These are phyloP conservation scores for Phytophthora sp. DNA, from an alignment of 352 stramenopile genomes.

Conservation along the genomic window DNA sequence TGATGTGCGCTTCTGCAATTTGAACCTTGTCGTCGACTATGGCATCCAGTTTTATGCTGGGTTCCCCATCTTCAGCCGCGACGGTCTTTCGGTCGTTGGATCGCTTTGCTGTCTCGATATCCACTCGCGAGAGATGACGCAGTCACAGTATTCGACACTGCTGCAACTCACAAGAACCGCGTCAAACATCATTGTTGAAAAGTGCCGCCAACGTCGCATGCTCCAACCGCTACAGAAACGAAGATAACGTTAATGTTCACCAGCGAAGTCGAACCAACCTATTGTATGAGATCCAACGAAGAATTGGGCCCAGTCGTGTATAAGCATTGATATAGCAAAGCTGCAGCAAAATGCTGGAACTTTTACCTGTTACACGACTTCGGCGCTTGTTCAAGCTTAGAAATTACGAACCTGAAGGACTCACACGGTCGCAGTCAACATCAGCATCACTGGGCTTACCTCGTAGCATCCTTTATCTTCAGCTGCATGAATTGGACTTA, in stretches of 20 bases:
- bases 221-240: slow-evolving; percentile 10
- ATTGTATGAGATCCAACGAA: too few relatives aligned
- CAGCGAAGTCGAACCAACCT: too few relatives aligned
- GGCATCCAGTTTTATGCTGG: slow-evolving; percentile 40
- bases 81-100: slow-evolving; percentile 1
- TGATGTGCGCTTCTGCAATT: slow-evolving; percentile 57
- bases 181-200: slow-evolving; percentile 14
- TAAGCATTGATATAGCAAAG: too few relatives aligned
- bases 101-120: slow-evolving; percentile 12
- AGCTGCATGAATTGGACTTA: neutral
- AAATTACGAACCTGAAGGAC: neutral
- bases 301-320: too few relatives aligned
- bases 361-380: neutral
- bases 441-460: neutral
- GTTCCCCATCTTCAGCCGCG: slow-evolving; percentile 34
- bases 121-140: slow-evolving; percentile 32
- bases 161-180: slow-evolving; percentile 28
- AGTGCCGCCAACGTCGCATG: slow-evolving; percentile 2
- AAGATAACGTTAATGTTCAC: neutral
- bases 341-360: too few relatives aligned
- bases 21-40: slow-evolving; percentile 37
- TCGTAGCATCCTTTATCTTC: too few relatives aligned
- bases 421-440: neutral
- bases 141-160: slow-evolving; percentile 41
- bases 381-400: neutral